These are phyloP conservation scores for Euryodendron excelsum DNA, from an alignment of 148 eudicot species.

Conservation along the genomic window DNA sequence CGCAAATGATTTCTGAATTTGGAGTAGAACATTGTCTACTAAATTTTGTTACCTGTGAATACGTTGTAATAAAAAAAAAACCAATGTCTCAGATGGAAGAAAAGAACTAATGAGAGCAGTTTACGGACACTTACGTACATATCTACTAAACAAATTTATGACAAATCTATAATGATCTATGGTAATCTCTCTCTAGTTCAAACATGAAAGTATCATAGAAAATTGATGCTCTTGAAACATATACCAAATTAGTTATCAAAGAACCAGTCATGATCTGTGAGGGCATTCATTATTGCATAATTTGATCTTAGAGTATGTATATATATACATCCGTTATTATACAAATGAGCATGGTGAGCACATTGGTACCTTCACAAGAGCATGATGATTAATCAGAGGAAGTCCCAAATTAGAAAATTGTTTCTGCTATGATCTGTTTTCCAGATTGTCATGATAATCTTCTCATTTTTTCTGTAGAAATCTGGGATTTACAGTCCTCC, in stretches of 20 bases:
- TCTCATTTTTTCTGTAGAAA: too few relatives aligned
- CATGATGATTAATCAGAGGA: background rate
- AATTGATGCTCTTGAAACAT: background rate
- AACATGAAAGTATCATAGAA: background rate
- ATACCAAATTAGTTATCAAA: too few relatives aligned
- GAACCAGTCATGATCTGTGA: too few relatives aligned
- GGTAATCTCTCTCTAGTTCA: background rate
- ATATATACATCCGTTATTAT: too few relatives aligned
- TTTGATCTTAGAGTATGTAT: too few relatives aligned
- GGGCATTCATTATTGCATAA: too few relatives aligned
- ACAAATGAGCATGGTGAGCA: too few relatives aligned
- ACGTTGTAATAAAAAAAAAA: background rate
- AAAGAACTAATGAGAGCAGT: background rate
- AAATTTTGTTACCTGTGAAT: too few relatives aligned
- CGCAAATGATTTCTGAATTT: background rate
- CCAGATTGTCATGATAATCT: too few relatives aligned
- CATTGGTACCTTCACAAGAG: too few relatives aligned
- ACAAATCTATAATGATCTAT: background rate
- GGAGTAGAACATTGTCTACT: background rate
- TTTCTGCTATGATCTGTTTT: background rate
- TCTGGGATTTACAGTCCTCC: too few relatives aligned
- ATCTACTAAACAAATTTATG: background rate
- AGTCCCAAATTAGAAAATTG: background rate
- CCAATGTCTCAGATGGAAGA: background rate
- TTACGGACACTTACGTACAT: background rate